Evolutionary conservation across 306 rosid genomes (phyloP), one percentile per base, ranked within the genome.

Genomic region (Leucaena leucocephala): DNA sequence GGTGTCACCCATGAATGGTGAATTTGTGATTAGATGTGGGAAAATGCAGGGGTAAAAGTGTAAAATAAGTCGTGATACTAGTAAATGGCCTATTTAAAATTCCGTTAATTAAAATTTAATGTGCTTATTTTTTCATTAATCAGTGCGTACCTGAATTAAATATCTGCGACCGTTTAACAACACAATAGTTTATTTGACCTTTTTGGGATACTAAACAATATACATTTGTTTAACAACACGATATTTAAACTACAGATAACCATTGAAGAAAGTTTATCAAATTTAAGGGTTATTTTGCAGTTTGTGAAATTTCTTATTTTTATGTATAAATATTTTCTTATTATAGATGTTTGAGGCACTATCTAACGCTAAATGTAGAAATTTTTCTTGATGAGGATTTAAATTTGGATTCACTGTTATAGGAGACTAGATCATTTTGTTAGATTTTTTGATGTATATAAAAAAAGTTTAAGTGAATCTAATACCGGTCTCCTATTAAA

Each of bases 71-170:
- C 10, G 16, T 64, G n/a, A 22, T 65, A 35, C 2, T 36, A 39
- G 14, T 65, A 15, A 64, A 63, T 38, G 48, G 8, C 71, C 13
- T 10, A 73, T 42, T 46, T 58, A 52, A 50, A 38, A 62, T 63
- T 63, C 19, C 68, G 12, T 57, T 72, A 65, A 66, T 45, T 64
- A 43, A 35, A 57, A 27, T 1, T 81, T 66, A 45, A 12, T 72
- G 71, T 57, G 50, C 5, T 50, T 48, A 64, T 61, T 52, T 35
- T n/a, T 55, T 11, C 27, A 34, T 74, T 69, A 49, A 48, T 35
- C 13, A 36, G 21, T 15, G 22, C 6, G 7, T 17, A 17, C 27
- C 59, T 54, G 27, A 17, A 54, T 19, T 55, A 55, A 55, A 55
- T 19, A 49, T 49, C 11, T 21, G 15, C 3, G 9, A 3, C 80